Base-by-base conservation (phyloP, 1,139 yeast species). In the Blastobotrys ciferrii region DNA sequence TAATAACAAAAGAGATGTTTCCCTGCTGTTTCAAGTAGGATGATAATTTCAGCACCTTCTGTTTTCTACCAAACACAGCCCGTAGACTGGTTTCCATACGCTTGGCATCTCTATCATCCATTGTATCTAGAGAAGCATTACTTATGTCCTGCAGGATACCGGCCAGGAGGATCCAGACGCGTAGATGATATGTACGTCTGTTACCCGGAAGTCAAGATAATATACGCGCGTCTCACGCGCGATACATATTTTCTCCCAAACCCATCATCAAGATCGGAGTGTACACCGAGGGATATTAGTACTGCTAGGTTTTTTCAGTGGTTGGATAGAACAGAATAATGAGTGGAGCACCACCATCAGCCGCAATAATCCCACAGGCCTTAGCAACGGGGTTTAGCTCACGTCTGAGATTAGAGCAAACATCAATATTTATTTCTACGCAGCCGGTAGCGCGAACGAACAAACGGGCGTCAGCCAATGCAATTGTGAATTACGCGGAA, bases 401-500 rank as follows among this genome's bases (percentile, higher is more conserved):
- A 47, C 74, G 95, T 54, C 71, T 85, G 31, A 73, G 81, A 45
- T 77, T 81, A 52, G 84, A 80, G 47, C 83, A 82, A 57, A 81
- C 81, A 9, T 84, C 91, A 12, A 70, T 89, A 39, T 78, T 84
- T 53, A 76, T 84, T 43, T 78, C 88, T 2, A 62, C 70, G n/a
- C 84, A 86, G 3, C 88, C 91, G 2, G 82, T 84, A 2, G 80
- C 88, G 5, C 77, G 96, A 55, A 77, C 85, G 36, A 85, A 89
- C 32, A 88, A 88, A 62, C 77, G 97, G 59, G 82, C 89, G 2
- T 72, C 77, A 13, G 56, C 62, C 2, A 54, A 55, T 14, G 78
- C 80, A 46, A 84, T 82, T 45, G 81, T 88, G 47, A 88, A 86
- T 64, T 91, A 89, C 62, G 92, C 96, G 0, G 98, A 89, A 59